Conservation (phyloP, 257 asterid species). For the Lithospermum erythrorhizon region DNA sequence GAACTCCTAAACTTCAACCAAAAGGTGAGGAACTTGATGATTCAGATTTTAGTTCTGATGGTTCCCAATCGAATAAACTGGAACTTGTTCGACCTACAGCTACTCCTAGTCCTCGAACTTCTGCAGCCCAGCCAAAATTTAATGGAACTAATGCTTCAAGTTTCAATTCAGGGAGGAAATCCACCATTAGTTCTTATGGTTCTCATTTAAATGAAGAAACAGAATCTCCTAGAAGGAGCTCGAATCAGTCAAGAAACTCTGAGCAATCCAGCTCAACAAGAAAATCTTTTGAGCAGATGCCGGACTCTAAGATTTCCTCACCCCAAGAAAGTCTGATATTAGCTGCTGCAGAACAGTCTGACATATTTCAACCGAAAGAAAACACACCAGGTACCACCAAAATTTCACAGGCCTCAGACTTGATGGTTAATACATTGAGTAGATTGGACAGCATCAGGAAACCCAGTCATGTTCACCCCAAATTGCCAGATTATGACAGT, state of each 20-base stretch:
- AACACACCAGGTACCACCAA: constrained; percentile 16
- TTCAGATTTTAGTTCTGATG: not conserved
- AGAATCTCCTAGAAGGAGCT: constrained; percentile 15
- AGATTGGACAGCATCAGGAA: constrained; percentile 35
- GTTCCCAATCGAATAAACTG: not conserved
- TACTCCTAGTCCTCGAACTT: constrained; percentile 12
- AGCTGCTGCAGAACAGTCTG: constrained; percentile 21
- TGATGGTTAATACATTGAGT: constrained; percentile 15
- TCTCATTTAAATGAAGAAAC: constrained; percentile 21
- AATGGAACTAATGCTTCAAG: not conserved
- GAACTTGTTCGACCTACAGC: not conserved
- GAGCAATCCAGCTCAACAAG: constrained; percentile 29
- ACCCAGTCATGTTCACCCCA: constrained; percentile 87
- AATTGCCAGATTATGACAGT: constrained; percentile 76
- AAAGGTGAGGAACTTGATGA: not conserved
- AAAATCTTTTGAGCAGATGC: constrained; percentile 17
- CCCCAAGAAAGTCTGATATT: constrained; percentile 14
- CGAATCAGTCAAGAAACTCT: constrained; percentile 16
- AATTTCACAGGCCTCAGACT: constrained; percentile 17
- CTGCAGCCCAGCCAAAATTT: not conserved
- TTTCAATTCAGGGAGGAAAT: constrained; percentile 15
- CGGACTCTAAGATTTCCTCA: constrained; percentile 23
- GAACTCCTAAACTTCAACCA: not conserved
- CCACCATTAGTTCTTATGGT: constrained; percentile 12
- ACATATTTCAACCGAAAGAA: constrained; percentile 16